Conservation (phyloP, 305 asterid genomes). For the Fraxinus sp. region DNA sequence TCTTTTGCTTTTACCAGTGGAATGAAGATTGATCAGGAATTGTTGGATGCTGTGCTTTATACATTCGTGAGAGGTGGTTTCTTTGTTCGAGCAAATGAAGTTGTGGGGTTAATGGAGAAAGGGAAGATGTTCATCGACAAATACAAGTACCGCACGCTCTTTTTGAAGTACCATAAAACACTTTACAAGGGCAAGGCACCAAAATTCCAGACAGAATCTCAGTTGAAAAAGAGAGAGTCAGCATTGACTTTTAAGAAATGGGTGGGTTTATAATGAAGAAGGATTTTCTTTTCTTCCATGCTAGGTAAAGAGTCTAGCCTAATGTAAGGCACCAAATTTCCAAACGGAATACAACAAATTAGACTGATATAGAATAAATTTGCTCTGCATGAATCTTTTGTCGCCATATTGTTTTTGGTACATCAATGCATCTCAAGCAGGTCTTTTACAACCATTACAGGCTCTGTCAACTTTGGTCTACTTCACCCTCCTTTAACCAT, state of each 20-base stretch:
- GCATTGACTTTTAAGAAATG: slow-evolving; percentile 73
- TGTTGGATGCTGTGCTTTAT: slow-evolving; percentile 82
- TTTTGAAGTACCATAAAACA: slow-evolving; percentile 76
- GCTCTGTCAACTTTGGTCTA: not conserved
- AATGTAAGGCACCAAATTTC: not conserved
- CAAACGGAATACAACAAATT: not conserved
- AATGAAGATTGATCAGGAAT: slow-evolving; percentile 78
- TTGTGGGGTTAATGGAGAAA: slow-evolving; percentile 73
- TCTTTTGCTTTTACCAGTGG: slow-evolving; percentile 50
- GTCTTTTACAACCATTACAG: not conserved
- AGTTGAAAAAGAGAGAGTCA: slow-evolving; percentile 74
- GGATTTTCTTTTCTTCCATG: slow-evolving; percentile 7
- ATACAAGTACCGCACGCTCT: slow-evolving; percentile 74
- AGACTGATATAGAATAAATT: not conserved
- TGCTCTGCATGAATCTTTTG: not conserved
- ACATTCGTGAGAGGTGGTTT: slow-evolving; percentile 89
- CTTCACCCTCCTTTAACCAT: not conserved
- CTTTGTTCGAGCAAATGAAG: slow-evolving; percentile 79
- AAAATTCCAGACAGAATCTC: slow-evolving; percentile 77
- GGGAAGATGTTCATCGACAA: slow-evolving; percentile 74
- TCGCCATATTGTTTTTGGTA: not conserved
- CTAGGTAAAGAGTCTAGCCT: not conserved
- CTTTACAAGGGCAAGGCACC: slow-evolving; percentile 74
- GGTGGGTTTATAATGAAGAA: slow-evolving; percentile 59
- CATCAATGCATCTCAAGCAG: not conserved